Evolutionary conservation across 2,329 filamentous ascomycete genomes (phyloP), one percentile per base, ranked within the genome.

Genomic region (Aspergillus chevalieri): DNA sequence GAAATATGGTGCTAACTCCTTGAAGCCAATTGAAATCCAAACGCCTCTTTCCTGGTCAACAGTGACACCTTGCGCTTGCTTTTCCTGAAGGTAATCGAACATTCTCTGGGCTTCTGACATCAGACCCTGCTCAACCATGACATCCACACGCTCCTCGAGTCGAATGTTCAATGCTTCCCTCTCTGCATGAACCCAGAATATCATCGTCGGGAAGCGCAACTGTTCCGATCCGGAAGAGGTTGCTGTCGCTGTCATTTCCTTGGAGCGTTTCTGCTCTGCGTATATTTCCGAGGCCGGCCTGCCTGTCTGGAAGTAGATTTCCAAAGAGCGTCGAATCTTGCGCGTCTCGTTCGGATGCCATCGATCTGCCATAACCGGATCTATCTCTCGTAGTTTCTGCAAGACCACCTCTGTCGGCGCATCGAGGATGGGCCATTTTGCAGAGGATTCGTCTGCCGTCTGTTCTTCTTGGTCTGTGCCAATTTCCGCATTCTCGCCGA

Each of bases 11-110:
- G 87, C 79, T 63, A 97, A 86, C 64, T 98, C 89, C 65, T 94
- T 96, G 70, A 90, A 96, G 1, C 93, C 93, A 53, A 98, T 98
- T 1, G 91, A 93, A 47, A 95, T 87, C 90, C 92, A 98, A 41
- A 98, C 94, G 0, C 93, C 94, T 47, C 84, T 83, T 1, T 81
- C 87, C 56, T 82, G 78, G 62, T 97, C 89, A 2, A 93, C 70
- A 0, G 68, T 56, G 1, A 75, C 67, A 0, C 82, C 85, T 1
- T 72, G 61, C 0, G 71, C 64, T 44, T 73, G 65, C 47, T 77
- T 68, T 4, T 68, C 57, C 14, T 71, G 59, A 2, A 79, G 68
- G 52, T 79, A 78, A 1, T 69, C 63, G 10, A 73, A 72, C 59
- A 87, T 75, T 1, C 65, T 70, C 36, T 75, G 63, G 0, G 85